Base-by-base conservation (phyloP, 352 stramenopile genomes). In the Globisporangium uncinulatum region DNA sequence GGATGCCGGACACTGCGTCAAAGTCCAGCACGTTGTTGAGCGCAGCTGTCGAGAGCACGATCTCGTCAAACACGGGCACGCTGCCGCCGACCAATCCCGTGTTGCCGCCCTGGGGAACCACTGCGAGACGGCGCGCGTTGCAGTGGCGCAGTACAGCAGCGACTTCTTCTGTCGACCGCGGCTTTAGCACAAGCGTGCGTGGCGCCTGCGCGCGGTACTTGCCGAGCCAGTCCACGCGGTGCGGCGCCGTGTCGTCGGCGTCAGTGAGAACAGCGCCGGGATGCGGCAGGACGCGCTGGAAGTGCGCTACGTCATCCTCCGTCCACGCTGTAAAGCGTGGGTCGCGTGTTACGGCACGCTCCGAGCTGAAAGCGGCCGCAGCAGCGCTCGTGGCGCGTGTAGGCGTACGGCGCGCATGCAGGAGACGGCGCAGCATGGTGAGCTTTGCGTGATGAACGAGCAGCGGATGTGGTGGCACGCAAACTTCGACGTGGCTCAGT, bases 101-200 rank as follows among this genome's bases (percentile, higher is more conserved):
- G 71, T 99, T 99, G 48, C 97, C 97, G 55, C 90, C 95, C 67
- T 99, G 96, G 6, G 96, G 92, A 19, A 99, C 94, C 10, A 99
- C 82, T 0, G 89, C 67, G 32, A 99, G 69, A 8, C 72, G 65
- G 43, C 86, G 73, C 31, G 92, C 66, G 67, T 97, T 83, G 71
- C 96, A 99, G 71, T 98, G 96, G 61, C 79, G 71, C 39, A 99
- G 76, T 21, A 99, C 79, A 17, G 71, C 66, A 1, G 84, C 86
- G 36, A 98, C 85, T 55, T 98, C 72, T 43, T 90, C 77, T 0
- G 87, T 97, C 8, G 75, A 95, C 58, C 87, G 79, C 42, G 92
- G 92, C 34, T 85, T 84, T n/a, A 96, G 71, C 58, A 96, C 90
- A 57, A 96, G 79, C 51, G 85, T 68, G 52, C 76, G 78, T 42